These are phyloP conservation scores for Orbilia quercus DNA, from an alignment of 2,329 filamentous ascomycete species.

Conservation along the genomic window DNA sequence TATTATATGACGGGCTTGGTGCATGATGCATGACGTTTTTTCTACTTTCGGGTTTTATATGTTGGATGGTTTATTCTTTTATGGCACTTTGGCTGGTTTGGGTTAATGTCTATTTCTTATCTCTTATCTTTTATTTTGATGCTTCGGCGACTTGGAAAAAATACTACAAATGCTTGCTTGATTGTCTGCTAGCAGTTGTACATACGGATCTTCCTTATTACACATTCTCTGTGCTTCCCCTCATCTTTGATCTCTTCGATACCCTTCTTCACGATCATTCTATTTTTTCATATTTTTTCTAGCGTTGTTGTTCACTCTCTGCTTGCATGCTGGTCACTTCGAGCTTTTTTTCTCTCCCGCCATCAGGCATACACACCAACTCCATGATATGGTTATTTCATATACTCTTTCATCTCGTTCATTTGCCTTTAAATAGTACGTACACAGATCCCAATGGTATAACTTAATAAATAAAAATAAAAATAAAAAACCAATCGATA, in stretches of 20 bases:
- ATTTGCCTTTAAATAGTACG: not conserved
- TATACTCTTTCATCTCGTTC: conserved; percentile 2
- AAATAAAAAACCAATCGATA: not conserved
- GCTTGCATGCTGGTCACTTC: conserved; percentile 45
- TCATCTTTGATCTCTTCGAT: conserved; percentile 25
- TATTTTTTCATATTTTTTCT: not conserved
- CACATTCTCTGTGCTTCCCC: conserved; percentile 2
- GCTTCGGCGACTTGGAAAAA: conserved; percentile 14
- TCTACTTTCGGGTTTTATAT: not conserved
- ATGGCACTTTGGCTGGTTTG: conserved; percentile 3
- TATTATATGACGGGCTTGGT: conserved; percentile 1
- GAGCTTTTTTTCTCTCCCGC: conserved; percentile 11
- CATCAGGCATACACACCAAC: not conserved
- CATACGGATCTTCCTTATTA: conserved; percentile 19
- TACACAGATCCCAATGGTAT: not conserved
- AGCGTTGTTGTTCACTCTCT: not conserved
- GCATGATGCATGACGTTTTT: not conserved
- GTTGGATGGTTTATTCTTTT: conserved; percentile 1
- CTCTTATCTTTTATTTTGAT: conserved; percentile 6
- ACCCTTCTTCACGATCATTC: conserved; percentile 47
- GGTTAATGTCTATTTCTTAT: conserved; percentile 15
- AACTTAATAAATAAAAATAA: not conserved
- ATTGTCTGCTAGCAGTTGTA: conserved; percentile 24
- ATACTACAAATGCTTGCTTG: conserved; percentile 4
- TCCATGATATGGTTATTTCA: not conserved